A percentile compares a stretch with the other conserved stretches of the same genome.
phyloP scores from a whole-genome alignment of 257 asterid species.

The Lycium barbarum region DNA sequence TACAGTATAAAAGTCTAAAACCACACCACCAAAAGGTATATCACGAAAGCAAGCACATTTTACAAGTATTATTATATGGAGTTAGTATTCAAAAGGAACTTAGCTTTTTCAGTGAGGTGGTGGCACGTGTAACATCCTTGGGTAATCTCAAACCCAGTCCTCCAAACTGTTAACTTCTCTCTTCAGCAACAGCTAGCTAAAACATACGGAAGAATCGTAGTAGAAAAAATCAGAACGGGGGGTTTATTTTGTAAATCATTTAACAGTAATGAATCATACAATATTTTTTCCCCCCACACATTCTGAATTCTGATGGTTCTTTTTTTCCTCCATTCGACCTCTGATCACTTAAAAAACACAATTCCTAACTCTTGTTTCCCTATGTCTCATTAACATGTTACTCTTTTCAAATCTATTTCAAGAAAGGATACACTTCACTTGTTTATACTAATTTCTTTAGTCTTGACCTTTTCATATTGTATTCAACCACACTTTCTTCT shows the following conservation, averaged over 20 bases:
- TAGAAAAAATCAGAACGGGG: not conserved
- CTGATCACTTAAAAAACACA: not conserved
- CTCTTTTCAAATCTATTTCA: too few species aligned
- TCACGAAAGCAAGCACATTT: not conserved
- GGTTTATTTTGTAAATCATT: not conserved
- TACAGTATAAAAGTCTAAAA: not conserved
- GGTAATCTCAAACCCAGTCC: not conserved
- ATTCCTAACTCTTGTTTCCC: not conserved
- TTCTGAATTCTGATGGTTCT: too few species aligned
- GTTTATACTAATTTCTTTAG: not conserved
- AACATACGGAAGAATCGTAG: not conserved
- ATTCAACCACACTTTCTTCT: not conserved
- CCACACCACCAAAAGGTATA: not conserved
- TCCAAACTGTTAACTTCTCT: not conserved
- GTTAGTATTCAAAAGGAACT: not conserved
- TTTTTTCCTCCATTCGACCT: not conserved
- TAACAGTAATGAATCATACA: not conserved
- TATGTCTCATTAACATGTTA: not conserved
- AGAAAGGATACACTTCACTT: not conserved
- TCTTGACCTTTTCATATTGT: not conserved
- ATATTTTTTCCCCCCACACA: not conserved
- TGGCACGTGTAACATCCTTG: slow-evolving; percentile 33
- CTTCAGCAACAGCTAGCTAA: too few species aligned
- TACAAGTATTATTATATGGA: not conserved
- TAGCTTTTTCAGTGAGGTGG: slow-evolving; percentile 13